phyloP scores from a whole-genome alignment of 257 asterid species.

The Apocynum venetum region DNA sequence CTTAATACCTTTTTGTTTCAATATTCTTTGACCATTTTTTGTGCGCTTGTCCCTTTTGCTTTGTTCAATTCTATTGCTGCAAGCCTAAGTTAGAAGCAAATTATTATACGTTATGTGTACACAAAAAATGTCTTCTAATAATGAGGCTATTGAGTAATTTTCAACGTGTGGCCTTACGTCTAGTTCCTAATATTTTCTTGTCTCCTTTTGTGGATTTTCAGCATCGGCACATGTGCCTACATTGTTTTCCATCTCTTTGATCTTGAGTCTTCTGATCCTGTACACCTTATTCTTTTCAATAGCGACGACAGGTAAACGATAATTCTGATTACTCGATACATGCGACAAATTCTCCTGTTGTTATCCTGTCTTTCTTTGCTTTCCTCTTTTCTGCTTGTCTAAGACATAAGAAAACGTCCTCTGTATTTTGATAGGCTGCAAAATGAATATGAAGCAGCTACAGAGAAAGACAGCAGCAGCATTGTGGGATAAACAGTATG shows the following conservation, averaged over 20 bases:
- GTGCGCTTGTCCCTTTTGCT: no score
- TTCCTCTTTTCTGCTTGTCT: neutral
- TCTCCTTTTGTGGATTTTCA: slow-evolving; percentile 32
- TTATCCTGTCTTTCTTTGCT: neutral
- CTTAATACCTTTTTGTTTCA: no score
- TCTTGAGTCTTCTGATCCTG: slow-evolving; percentile 58
- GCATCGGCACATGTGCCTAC: slow-evolving; percentile 57
- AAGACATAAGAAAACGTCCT: slow-evolving; percentile 20
- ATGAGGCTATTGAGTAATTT: no score
- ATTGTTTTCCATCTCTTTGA: slow-evolving; percentile 56
- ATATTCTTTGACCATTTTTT: no score
- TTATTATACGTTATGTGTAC: no score
- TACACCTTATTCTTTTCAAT: slow-evolving; percentile 52
- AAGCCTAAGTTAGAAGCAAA: no score
- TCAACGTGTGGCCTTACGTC: neutral
- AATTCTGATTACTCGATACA: neutral
- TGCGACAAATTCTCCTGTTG: neutral
- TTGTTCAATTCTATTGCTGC: no score
- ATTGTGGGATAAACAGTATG: slow-evolving; percentile 16
- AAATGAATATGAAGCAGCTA: slow-evolving; percentile 44
- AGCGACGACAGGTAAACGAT: slow-evolving; percentile 56
- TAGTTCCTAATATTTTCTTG: neutral
- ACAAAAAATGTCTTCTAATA: no score
- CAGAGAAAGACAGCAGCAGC: slow-evolving; percentile 12
- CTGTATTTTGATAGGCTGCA: slow-evolving; percentile 53